Evolutionary conservation across 2,329 filamentous ascomycete species (phyloP), one percentile per base, ranked within the genome.

Genomic region (Stemphylium beticola): DNA sequence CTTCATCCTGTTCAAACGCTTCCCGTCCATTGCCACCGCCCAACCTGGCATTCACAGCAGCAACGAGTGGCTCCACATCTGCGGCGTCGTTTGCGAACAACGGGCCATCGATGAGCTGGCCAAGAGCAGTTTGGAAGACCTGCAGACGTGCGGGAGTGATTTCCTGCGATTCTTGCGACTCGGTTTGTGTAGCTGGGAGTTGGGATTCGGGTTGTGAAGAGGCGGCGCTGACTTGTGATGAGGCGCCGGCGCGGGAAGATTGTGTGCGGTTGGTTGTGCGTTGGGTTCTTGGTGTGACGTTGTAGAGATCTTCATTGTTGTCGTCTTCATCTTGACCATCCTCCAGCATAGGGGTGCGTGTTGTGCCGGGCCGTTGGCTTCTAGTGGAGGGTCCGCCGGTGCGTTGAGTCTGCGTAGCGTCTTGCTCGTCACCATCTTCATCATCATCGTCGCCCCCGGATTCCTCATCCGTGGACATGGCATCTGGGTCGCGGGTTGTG

Each of bases 21-120:
- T 78, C 76, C 7, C 84, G 83, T 4, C 83, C 77, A n/a, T 77
- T 72, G 6, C 84, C 85, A 4, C 82, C 83, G 12, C 84, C 82
- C 41, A 96, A 66, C 65, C 86, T 85, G 4, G 79, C 79, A 73
- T 99, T 99, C 45, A 99, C 90, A 8, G 90, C 90, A 3, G 82
- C 83, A 15, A 97, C 82, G 29, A 99, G 82, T 22, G 85, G 85
- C 58, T 87, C 85, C 2, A 97, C 83, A 57, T 88, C 83, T 12
- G 92, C 92, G 15, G 88, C 86, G 68, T 98, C 95, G 57, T 96
- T 91, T 29, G 88, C 86, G 72, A 99, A 99, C n/a, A 99, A 76
- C 11, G 85, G 82, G 0, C 89, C 89, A 66, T 89, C 88, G 68
- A 96, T 88, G 49, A 99, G 81, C 66, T 91, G 89, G 20, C 95